Conservation (phyloP, 2,329 filamentous ascomycete genomes). For the Fusarium pseudograminearum region DNA sequence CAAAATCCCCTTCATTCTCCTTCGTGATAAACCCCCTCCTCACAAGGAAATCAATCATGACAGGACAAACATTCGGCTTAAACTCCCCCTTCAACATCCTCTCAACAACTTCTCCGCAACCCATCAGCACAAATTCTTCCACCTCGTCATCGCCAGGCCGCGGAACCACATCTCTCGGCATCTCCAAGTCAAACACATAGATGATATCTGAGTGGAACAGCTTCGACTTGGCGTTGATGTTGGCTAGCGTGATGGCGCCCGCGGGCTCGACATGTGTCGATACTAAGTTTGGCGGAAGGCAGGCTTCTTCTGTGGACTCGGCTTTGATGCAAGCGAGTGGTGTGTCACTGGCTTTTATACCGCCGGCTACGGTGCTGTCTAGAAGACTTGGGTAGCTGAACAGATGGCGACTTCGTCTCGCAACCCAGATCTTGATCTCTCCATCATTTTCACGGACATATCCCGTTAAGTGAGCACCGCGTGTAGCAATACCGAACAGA, state of each 20-base stretch:
- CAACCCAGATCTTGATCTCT: conserved; percentile 76
- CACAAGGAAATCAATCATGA: conserved; percentile 85
- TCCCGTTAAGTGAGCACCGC: conserved; percentile 75
- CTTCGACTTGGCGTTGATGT: conserved; percentile 45
- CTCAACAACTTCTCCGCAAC: conserved; percentile 67
- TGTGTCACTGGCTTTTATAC: conserved; percentile 74
- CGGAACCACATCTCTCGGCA: conserved; percentile 68
- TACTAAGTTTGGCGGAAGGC: conserved; percentile 50
- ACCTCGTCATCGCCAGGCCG: conserved; percentile 83
- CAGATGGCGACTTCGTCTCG: conserved; percentile 72
- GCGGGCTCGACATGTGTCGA: conserved; percentile 40
- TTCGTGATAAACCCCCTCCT: conserved; percentile 79
- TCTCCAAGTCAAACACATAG: conserved; percentile 82
- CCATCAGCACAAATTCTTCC: conserved; percentile 77
- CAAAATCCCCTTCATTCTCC: conserved; percentile 78
- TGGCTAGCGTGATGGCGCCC: conserved; percentile 54
- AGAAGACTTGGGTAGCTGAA: conserved; percentile 80
- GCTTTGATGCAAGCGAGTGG: conserved; percentile 77
- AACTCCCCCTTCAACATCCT: conserved; percentile 77
- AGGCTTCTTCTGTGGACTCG: conserved; percentile 80
- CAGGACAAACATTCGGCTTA: conserved; percentile 84
- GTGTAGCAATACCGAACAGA: conserved; percentile 75
- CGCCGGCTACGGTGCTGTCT: conserved; percentile 85
- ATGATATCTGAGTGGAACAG: conserved; percentile 56
- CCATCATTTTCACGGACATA: conserved; percentile 60